Evolutionary conservation across 352 stramenopile species (phyloP).

Genomic region (Globisporangium irregulare): DNA sequence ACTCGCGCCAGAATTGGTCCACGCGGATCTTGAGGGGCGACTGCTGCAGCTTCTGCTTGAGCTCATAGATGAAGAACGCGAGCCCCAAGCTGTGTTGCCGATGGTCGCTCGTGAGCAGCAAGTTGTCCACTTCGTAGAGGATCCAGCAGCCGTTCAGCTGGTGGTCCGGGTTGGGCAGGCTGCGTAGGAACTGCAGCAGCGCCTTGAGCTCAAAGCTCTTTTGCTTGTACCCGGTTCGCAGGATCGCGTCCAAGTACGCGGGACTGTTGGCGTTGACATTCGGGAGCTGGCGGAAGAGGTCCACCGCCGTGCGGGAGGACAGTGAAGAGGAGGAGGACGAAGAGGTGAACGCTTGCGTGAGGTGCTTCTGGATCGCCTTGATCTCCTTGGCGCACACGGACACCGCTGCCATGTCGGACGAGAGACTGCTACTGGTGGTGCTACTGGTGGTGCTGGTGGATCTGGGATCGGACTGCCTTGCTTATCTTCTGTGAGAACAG

Average conservation of each 20-base stretch:
- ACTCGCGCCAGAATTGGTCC: constrained; percentile 13
- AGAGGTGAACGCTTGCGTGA: neutral
- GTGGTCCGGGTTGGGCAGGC: constrained; percentile 11
- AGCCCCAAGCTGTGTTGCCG: constrained; percentile 10
- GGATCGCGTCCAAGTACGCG: constrained; percentile 15
- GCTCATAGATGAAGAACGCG: constrained; percentile 11
- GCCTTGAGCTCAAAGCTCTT: neutral
- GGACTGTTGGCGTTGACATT: neutral
- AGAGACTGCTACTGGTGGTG: too few species aligned
- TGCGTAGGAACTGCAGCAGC: constrained; percentile 8
- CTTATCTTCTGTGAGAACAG: neutral
- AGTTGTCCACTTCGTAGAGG: constrained; percentile 7
- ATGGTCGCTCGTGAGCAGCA: constrained; percentile 6
- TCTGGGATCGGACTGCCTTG: neutral
- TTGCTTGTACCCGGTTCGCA: constrained; percentile 2
- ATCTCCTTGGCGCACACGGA: constrained; percentile 7
- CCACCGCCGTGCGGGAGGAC: neutral
- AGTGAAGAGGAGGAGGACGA: neutral
- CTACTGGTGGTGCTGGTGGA: neutral
- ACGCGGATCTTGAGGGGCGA: constrained; percentile 13
- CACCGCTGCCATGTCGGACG: neutral
- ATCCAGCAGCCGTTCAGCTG: constrained; percentile 12
- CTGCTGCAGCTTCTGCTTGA: constrained; percentile 7
- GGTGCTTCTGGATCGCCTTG: constrained; percentile 11
- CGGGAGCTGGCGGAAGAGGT: constrained; percentile 9